Conservation (phyloP, 2,329 filamentous ascomycete genomes). For the Xylariales sp. region DNA sequence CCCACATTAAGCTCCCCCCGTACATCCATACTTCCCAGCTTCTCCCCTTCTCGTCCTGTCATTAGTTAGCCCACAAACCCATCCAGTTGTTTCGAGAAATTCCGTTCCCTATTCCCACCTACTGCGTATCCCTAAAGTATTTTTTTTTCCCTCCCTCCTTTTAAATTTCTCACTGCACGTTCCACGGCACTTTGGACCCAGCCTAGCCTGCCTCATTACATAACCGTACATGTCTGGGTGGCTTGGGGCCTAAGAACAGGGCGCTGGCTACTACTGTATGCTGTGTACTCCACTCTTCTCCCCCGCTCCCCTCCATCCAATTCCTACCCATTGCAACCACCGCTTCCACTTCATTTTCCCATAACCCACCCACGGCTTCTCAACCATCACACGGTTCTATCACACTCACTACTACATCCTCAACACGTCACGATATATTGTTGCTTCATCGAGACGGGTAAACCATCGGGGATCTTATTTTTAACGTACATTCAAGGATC, state of each 20-base stretch:
- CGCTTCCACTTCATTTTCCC: not conserved
- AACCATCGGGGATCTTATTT: too few species aligned
- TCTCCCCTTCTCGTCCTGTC: conserved; percentile 1
- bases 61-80: conserved; percentile 1
- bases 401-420: too few species aligned
- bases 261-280: conserved; percentile 4
- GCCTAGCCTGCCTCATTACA: conserved; percentile 7
- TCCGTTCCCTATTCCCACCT: not conserved
- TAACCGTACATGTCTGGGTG: conserved; percentile 6
- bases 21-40: conserved; percentile 4
- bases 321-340: conserved; percentile 7
- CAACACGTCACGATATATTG: too few species aligned
- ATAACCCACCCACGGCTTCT: conserved; percentile 1
- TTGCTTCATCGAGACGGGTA: too few species aligned
- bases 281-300: conserved; percentile 3
- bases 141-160: not conserved
- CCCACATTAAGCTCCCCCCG: not conserved
- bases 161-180: not conserved
- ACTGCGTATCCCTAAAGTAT: not conserved
- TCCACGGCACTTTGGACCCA: not conserved
- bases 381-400: not conserved
- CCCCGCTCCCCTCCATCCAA: conserved; percentile 8
- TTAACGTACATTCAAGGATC: too few species aligned
- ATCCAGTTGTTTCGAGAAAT: not conserved
- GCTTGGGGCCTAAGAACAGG: conserved; percentile 7